Evolutionary conservation across 345 rosid genomes (phyloP), one percentile per base, ranked within the genome.

Genomic region (Conringia planisiliqua): DNA sequence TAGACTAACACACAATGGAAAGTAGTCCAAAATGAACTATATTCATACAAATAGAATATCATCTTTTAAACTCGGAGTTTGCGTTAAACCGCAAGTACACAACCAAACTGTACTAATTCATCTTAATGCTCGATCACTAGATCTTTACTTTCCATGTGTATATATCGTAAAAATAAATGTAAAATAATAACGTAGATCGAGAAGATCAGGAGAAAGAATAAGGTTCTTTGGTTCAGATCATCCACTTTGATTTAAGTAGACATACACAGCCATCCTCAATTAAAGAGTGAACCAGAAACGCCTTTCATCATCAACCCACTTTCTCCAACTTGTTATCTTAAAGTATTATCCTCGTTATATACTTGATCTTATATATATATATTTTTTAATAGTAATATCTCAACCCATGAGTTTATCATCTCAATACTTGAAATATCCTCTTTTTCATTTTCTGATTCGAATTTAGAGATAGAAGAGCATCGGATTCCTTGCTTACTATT

Each of bases 321-420:
- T 64, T 40, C 77, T 54, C 24, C 64, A 73, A 73, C 77, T 63
- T 73, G 71, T 54, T 72, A 27, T 17, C 40, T 61, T 62, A 50
- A 9, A 20, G 27, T 50, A 20, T 62, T 22, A 64, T 64, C 70
- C 42, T 42, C 77, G 10, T 42, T 30, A 29, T 62, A 26, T 57
- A 32, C n/a, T 16, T 9, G 42, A 39, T 26, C 27, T 7, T 12
- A 27, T 27, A 10, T 56, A 3, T 18, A 54, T 38, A 68, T 69
- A 18, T 10, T 38, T 40, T 40, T 40, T 7, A 48, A 48, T 48
- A 48, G 27, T 44, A n/a, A 18, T 26, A 47, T 47, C 26, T 17
- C 26, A 47, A 47, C 10, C 42, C 56, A 57, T 70, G 52, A 54
- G 73, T 58, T 3, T 73, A 72, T 72, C 60, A 61, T 39, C 56